phyloP scores from a whole-genome alignment of 495 filamentous ascomycete species.

The Talaromyces wortmannii region DNA sequence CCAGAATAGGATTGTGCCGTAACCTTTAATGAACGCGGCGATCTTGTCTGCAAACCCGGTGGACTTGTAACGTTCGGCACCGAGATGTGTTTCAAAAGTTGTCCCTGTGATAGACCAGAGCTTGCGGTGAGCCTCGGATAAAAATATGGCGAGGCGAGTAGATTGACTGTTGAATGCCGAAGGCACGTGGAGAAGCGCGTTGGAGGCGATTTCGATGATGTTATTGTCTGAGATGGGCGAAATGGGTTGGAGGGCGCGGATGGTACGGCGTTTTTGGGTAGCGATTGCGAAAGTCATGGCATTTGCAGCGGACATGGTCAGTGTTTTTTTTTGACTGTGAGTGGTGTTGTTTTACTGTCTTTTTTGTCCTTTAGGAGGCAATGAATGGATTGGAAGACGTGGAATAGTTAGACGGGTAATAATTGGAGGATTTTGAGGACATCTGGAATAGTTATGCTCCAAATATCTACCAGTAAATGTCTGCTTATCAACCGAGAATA shows the following conservation, averaged over 20 bases:
- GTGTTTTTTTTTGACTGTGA: background rate
- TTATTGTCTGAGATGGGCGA: conserved; percentile 13
- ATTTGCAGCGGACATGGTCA: background rate
- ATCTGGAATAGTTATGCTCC: background rate
- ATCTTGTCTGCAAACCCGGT: conserved; percentile 29
- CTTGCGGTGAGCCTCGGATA: conserved; percentile 46
- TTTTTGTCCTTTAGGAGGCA: background rate
- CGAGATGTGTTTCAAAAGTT: conserved; percentile 35
- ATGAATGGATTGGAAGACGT: background rate
- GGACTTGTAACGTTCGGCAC: conserved; percentile 11
- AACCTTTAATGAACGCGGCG: conserved; percentile 34
- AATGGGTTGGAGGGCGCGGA: background rate
- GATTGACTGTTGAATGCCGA: conserved; percentile 50
- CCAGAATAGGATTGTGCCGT: conserved; percentile 49
- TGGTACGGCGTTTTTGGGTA: background rate
- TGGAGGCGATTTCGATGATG: conserved; percentile 27
- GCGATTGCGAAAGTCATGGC: background rate
- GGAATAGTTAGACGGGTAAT: background rate
- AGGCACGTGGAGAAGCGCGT: conserved; percentile 39
- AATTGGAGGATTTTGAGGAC: background rate
- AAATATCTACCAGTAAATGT: background rate
- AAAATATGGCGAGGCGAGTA: conserved; percentile 36
- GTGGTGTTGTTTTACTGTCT: background rate
- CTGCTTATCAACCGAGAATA: no score
- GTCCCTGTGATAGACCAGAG: conserved; percentile 41